Evolutionary conservation across 257 asterid species (phyloP), one percentile per base, ranked within the genome.

Genomic region (Solanum etuberosum): DNA sequence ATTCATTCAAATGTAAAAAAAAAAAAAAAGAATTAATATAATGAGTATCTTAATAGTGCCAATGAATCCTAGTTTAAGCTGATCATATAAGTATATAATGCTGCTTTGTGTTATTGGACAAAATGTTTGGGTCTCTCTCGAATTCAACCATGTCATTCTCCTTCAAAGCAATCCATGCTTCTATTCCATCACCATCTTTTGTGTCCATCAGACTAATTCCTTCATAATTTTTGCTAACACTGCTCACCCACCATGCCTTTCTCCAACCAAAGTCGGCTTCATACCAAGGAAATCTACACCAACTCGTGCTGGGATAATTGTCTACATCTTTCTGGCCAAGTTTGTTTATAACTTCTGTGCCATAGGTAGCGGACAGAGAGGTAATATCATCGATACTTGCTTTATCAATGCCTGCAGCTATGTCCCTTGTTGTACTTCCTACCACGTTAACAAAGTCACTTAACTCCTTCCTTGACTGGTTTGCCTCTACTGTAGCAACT

Each of bases 201-300:
- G 89, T 43, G 83, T 86, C 89, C 37, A 84, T 34, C 32, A 90
- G 65, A 27, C 35, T 65, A 31, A 84, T 9, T 20, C 16, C 83
- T 18, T 35, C 84, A 6, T 8, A 3, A 4, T 57, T 5, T 31
- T 7, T 71, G 65, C 88, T 89, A 2, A 82, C 82, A 86, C 83
- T 71, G 73, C 88, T 89, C 3, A 82, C 81, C 87, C 83, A 72
- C 1, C 5, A 51, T 0, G 92, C 91, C 63, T 86, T 89, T 20
- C 91, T 90, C 92, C 91, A 90, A 59, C 93, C 92, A 32, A 90
- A 92, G 61, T 92, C 94, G 4, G 78, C 90, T 38, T 86, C 1
- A 48, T 86, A 63, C 38, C 84, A 32, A 5, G 87, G 84, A 27
- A 87, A 88, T 80, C 25, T 65, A 14, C 72, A 65, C 72, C 27